Evolutionary conservation across 306 rosid species (phyloP).

Genomic region (Urtica urens): DNA sequence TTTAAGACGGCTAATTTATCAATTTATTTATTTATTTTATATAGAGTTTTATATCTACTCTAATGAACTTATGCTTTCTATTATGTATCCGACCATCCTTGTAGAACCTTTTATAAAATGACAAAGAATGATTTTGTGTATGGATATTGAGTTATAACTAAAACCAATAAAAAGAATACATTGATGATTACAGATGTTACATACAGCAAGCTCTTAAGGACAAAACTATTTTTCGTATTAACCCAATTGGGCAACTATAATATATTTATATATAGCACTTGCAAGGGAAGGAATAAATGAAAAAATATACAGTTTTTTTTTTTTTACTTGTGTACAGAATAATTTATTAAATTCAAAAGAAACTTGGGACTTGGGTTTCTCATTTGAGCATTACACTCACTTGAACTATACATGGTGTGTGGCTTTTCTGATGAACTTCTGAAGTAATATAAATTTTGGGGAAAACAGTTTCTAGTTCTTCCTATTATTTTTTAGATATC

Average conservation of each 20-base stretch:
- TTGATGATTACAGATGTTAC: constrained; percentile 7
- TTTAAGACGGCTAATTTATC: too few species aligned
- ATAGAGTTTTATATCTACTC: too few species aligned
- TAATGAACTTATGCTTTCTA: too few species aligned
- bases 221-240: constrained; percentile 21
- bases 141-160: constrained; percentile 3
- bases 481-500: constrained; percentile 54
- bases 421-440: neutral
- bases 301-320: constrained; percentile 7
- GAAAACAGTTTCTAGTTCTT: constrained; percentile 26
- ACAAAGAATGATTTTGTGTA: too few species aligned
- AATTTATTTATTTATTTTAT: too few species aligned
- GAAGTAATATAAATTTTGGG: constrained; percentile 10
- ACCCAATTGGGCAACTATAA: constrained; percentile 24
- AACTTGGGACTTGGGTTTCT: constrained; percentile 15
- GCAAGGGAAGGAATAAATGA: constrained; percentile 2
- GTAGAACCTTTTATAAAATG: too few species aligned
- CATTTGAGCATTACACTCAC: constrained; percentile 16
- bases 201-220: constrained; percentile 16
- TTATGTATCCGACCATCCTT: too few species aligned
- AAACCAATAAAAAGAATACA: constrained; percentile 30
- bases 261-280: constrained; percentile 1
- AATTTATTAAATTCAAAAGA: constrained; percentile 43
- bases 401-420: constrained; percentile 39
- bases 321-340: constrained; percentile 30